Evolutionary conservation across 2,329 filamentous ascomycete species (phyloP).

Genomic region (Calonectria multiphialidica): DNA sequence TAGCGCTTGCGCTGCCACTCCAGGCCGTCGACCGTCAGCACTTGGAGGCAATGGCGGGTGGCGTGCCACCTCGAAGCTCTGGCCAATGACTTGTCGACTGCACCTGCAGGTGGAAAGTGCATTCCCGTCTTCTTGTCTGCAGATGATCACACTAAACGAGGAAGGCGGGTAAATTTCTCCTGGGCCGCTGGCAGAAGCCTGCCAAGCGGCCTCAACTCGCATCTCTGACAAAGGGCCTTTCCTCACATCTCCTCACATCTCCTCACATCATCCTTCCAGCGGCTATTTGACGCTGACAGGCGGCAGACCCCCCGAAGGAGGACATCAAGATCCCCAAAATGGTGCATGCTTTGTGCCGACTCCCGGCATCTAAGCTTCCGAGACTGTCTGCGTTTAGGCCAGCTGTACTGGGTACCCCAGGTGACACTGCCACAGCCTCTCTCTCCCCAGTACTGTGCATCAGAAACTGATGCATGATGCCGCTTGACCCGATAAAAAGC

Average conservation of each 20-base stretch:
- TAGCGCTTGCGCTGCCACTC: slow-evolving; percentile 7
- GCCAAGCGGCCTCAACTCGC: not conserved
- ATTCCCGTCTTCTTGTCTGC: slow-evolving; percentile 1
- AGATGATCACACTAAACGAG: not conserved
- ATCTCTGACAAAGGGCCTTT: not conserved
- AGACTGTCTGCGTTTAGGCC: slow-evolving; percentile 10
- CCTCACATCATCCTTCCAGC: not conserved
- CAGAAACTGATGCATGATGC: slow-evolving; percentile 1
- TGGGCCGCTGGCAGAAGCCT: not conserved
- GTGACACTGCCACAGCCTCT: slow-evolving; percentile 1
- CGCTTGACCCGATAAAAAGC: slow-evolving; percentile 5
- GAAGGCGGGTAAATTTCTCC: not conserved
- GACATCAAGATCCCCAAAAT: not conserved
- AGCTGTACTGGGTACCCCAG: not conserved
- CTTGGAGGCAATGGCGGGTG: not conserved
- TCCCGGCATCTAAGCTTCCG: slow-evolving; percentile 15
- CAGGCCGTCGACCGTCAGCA: not conserved
- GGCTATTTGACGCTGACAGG: not conserved
- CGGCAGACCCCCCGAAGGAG: not conserved
- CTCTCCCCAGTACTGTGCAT: slow-evolving; percentile 2
- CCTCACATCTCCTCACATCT: not conserved
- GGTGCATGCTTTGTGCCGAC: slow-evolving; percentile 4
- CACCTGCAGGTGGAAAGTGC: not conserved
- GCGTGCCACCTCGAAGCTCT: not conserved
- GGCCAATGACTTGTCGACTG: not conserved